phyloP scores from a whole-genome alignment of 352 stramenopile genomes.

The Phytophthora macrochlamydospora region DNA sequence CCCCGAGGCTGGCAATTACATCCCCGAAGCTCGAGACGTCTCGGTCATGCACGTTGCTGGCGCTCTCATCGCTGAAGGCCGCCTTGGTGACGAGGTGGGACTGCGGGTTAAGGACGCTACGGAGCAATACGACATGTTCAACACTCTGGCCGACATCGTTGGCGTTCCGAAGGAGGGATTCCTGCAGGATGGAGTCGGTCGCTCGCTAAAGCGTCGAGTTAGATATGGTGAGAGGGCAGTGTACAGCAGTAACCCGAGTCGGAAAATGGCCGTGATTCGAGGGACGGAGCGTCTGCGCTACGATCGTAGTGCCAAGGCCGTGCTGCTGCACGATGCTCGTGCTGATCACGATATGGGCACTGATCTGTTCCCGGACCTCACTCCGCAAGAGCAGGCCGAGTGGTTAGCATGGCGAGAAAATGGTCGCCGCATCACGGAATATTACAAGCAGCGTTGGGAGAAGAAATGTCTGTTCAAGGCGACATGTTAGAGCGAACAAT shows the following conservation, averaged over 20 bases:
- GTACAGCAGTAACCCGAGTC: conserved; percentile 56
- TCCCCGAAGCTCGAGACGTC: conserved; percentile 37
- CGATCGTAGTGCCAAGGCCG: conserved; percentile 31
- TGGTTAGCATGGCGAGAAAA: conserved; percentile 25
- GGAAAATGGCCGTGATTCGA: conserved; percentile 40
- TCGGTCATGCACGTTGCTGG: conserved; percentile 39
- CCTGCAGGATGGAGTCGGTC: conserved; percentile 37
- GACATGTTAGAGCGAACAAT: conserved; percentile 23
- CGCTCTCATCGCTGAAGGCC: conserved; percentile 37
- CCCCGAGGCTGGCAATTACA: conserved; percentile 40
- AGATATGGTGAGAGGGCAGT: conserved; percentile 42
- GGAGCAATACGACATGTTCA: conserved; percentile 49
- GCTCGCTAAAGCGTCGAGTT: conserved; percentile 48
- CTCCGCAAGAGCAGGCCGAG: conserved; percentile 15
- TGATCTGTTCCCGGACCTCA: conserved; percentile 41
- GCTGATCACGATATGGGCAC: conserved; percentile 40
- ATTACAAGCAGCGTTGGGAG: conserved; percentile 60
- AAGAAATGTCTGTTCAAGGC: conserved; percentile 40
- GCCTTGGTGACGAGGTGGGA: conserved; percentile 29
- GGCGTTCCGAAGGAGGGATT: conserved; percentile 37
- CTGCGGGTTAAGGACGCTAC: conserved; percentile 33
- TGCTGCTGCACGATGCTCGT: conserved; percentile 44
- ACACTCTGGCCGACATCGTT: conserved; percentile 44
- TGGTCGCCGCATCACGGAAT: conserved; percentile 44
- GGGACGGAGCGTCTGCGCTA: conserved; percentile 48